Evolutionary conservation across 148 eudicot genomes (phyloP).

Genomic region (Cornus kousa): DNA sequence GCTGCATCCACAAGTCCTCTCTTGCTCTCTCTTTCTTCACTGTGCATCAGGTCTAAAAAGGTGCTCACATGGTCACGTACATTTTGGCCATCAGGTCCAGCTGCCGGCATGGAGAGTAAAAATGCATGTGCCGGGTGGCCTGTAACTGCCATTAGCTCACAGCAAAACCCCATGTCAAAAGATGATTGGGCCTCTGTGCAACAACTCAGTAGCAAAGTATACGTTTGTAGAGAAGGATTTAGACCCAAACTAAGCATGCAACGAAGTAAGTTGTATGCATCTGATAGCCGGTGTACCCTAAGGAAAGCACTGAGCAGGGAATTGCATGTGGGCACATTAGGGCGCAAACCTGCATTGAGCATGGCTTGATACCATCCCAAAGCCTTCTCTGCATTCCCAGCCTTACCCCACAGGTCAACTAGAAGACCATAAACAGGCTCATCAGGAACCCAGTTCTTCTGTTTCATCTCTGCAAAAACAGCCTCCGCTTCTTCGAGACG

Average conservation of each 20-base stretch:
- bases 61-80: slow-evolving; percentile 73
- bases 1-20: slow-evolving; percentile 90
- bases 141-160: slow-evolving; percentile 84
- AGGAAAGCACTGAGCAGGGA: slow-evolving; percentile 92
- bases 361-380: slow-evolving; percentile 88
- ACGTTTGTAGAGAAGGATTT: slow-evolving; percentile 82
- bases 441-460: slow-evolving; percentile 92
- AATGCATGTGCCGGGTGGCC: slow-evolving; percentile 91
- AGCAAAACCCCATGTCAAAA: slow-evolving; percentile 70
- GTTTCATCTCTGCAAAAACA: slow-evolving; percentile 76
- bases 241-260: slow-evolving; percentile 78
- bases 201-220: slow-evolving; percentile 86
- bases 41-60: slow-evolving; percentile 82
- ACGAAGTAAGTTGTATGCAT: slow-evolving; percentile 73
- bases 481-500: slow-evolving; percentile 92
- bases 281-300: slow-evolving; percentile 64
- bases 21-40: slow-evolving; percentile 96
- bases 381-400: slow-evolving; percentile 84
- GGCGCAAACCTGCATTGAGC: slow-evolving; percentile 78
- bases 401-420: slow-evolving; percentile 97
- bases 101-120: slow-evolving; percentile 68
- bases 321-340: slow-evolving; percentile 93
- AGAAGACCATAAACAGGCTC: slow-evolving; percentile 95
- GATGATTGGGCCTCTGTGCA: slow-evolving; percentile 90
- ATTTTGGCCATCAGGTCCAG: slow-evolving; percentile 89